Evolutionary conservation across 768 basidiomycete genomes (phyloP), one percentile per base, ranked within the genome.

Genomic region (Boletus subparvulus): DNA sequence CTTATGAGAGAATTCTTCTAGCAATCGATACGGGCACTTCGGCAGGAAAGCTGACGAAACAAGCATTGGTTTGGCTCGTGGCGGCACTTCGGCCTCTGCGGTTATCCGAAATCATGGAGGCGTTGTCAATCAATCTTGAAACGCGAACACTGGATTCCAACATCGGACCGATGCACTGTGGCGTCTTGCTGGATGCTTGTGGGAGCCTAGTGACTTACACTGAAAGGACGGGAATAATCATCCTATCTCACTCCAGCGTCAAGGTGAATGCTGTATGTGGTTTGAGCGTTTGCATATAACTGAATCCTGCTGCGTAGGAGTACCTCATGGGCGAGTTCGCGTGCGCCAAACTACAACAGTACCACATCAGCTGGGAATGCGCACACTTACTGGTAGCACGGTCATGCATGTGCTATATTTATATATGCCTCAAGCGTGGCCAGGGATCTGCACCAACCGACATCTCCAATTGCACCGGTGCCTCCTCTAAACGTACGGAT

Each of bases 171-270:
- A 58, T 58, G 56, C 54, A 58, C 10, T 24, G 3, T 9, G 47
- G 47, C 3, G 54, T 41, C 0, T 43, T 56, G 40, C 14, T 58
- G 41, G 53, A 57, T 35, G 54, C 56, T 1, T 58, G 56, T 17
- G 54, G 56, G n/a, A 58, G 54, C 28, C 21, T 58, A 3, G 46
- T 58, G 17, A 56, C 56, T 3, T 58, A 56, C 21, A 42, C 5
- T 8, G 40, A 43, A 36, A 32, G 43, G n/a, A 56, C 54, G 28
- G 54, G 7, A 2, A 11, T 48, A 1, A 33, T 58, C 6, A 56
- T 56, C 12, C 35, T 58, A 16, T 42, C 56, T n/a, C 54, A 58
- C 12, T 37, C 16, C 9, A 58, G 55, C 17, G 54, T 49, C 17
- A 57, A 39, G 47, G 56, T 36, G 21, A 17, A 40, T 14, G 6